phyloP scores from a whole-genome alignment of 116 monocot species.

The Trichopus zeylanicus region DNA sequence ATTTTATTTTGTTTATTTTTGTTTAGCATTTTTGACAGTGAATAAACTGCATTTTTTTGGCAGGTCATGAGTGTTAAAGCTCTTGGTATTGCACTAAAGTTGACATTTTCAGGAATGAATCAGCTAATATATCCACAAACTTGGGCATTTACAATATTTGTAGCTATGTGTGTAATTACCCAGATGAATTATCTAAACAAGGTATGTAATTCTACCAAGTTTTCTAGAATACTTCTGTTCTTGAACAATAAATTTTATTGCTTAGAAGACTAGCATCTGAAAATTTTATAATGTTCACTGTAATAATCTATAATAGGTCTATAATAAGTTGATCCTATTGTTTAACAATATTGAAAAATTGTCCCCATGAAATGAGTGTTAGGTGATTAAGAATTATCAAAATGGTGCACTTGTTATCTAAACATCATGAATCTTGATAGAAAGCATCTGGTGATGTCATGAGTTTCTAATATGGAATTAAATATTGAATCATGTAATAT shows the following conservation, averaged over 20 bases:
- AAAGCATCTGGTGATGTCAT: too few species aligned
- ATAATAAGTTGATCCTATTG: too few species aligned
- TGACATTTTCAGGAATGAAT: conserved; percentile 23
- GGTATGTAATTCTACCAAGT: not conserved
- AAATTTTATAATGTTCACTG: too few species aligned
- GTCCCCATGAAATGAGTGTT: too few species aligned
- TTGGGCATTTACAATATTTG: conserved; percentile 14
- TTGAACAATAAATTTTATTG: not conserved
- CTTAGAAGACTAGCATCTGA: not conserved
- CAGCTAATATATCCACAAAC: conserved; percentile 22
- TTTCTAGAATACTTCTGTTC: not conserved
- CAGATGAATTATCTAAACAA: conserved; percentile 26
- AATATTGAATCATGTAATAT: too few species aligned
- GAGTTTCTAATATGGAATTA: too few species aligned
- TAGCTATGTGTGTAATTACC: conserved; percentile 13
- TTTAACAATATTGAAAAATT: too few species aligned
- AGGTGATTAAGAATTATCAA: too few species aligned
- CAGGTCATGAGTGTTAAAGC: conserved; percentile 26
- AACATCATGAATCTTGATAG: too few species aligned
- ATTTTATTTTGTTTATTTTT: not conserved
- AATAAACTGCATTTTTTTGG: not conserved
- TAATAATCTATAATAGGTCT: too few species aligned
- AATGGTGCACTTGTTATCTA: too few species aligned
- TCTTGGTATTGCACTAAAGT: conserved; percentile 19
- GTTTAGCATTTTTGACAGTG: not conserved